Evolutionary conservation across 768 basidiomycete genomes (phyloP).

Genomic region (Suillus lakei): DNA sequence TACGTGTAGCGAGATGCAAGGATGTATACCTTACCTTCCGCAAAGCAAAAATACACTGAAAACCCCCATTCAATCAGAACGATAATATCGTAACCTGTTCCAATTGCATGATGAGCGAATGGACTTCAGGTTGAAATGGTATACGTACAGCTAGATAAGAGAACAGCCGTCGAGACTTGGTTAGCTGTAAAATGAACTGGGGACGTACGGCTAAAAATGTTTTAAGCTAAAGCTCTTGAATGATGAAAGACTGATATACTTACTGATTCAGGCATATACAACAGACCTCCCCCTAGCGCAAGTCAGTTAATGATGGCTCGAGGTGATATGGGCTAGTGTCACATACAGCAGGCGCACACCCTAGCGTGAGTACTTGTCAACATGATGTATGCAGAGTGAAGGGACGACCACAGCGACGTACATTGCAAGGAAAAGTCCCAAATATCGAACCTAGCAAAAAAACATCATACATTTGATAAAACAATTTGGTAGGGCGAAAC

Average conservation of each 20-base stretch:
- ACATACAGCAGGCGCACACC: slow-evolving; percentile 4
- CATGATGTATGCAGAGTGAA: neutral
- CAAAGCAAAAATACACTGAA: slow-evolving; percentile 5
- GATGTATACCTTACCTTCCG: neutral
- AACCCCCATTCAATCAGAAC: slow-evolving; percentile 5
- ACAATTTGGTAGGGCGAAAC: neutral
- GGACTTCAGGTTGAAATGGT: neutral
- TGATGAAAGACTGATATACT: neutral
- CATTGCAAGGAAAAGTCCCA: slow-evolving; percentile 3
- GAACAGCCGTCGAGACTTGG: neutral
- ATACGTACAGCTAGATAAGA: neutral
- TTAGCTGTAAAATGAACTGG: neutral
- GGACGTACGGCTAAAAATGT: neutral
- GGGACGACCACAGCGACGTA: neutral
- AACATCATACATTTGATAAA: neutral
- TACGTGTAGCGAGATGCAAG: neutral
- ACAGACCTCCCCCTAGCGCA: slow-evolving; percentile 4
- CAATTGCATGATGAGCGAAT: neutral
- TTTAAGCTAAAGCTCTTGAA: neutral
- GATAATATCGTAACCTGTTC: neutral
- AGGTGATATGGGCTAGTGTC: neutral
- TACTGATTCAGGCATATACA: slow-evolving; percentile 5
- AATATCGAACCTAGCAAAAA: neutral
- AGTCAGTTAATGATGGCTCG: neutral
- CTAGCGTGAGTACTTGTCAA: neutral